These are phyloP conservation scores for Chlamydomonas schloesseri DNA, from an alignment of 139 green algal genomes.

Conservation along the genomic window DNA sequence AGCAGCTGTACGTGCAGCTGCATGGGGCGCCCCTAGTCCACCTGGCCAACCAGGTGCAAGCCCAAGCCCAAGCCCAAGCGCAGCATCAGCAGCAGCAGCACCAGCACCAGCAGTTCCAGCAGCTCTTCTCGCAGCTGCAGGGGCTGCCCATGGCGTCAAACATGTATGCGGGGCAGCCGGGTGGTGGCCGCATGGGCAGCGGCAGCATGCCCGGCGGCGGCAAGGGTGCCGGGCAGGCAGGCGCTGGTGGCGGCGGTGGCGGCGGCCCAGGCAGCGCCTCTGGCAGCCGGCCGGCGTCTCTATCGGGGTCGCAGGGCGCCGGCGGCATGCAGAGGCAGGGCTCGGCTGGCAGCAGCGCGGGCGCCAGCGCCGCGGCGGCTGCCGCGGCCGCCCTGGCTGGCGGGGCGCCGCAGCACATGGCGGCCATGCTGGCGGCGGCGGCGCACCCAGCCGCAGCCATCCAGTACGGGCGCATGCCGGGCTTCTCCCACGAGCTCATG, in stretches of 20 bases:
- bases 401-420: not conserved
- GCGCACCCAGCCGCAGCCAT: slow-evolving; percentile 25
- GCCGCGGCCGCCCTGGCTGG: no score
- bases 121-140: slow-evolving; percentile 15
- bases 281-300: no score
- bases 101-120: not conserved
- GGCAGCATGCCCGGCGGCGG: not conserved
- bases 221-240: not conserved
- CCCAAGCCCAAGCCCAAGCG: not conserved
- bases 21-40: not conserved
- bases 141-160: not conserved
- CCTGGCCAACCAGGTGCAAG: not conserved
- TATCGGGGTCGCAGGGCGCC: not conserved
- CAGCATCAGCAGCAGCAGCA: not conserved
- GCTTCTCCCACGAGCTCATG: not conserved
- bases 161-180: not conserved
- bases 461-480: not conserved
- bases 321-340: not conserved
- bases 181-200: not conserved
- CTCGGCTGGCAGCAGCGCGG: not conserved
- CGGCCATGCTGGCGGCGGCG: not conserved
- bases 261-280: not conserved
- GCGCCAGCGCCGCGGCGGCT: no score
- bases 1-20: not conserved
- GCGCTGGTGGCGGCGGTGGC: no score